A percentile compares a stretch with the other conserved stretches of the same genome.
Conservation (phyloP, 163 green algal species). For the Scenedesmus sp. region DNA sequence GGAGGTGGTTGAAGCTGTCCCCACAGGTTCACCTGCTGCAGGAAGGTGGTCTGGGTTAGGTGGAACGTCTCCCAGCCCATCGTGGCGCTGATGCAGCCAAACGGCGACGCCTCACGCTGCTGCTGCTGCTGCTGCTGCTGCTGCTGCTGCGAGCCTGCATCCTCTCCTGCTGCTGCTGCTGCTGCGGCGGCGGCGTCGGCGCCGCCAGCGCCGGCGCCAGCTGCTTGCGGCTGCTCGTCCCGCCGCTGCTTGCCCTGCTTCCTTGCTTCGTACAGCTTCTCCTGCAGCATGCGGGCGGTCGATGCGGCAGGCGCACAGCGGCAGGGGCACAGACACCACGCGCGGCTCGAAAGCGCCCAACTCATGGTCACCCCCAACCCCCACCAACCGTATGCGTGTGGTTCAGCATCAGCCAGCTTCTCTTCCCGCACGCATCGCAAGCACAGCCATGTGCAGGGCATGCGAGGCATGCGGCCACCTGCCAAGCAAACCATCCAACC, state of each 20-base stretch:
- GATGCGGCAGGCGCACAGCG: slow-evolving; percentile 33
- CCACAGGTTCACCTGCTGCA: slow-evolving; percentile 32
- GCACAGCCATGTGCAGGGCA: no score
- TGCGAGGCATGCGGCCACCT: no score
- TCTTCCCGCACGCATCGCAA: no score
- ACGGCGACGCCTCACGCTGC: slow-evolving; percentile 72
- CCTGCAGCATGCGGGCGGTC: no score
- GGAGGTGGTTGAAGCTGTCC: no score
- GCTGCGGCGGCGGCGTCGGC: slow-evolving; percentile 53
- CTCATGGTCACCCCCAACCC: no score
- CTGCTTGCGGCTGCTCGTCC: slow-evolving; percentile 28
- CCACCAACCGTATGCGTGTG: no score
- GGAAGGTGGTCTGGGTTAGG: slow-evolving; percentile 58
- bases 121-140: background rate
- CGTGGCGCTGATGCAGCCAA: slow-evolving; percentile 78
- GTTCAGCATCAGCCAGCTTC: no score
- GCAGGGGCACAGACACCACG: no score
- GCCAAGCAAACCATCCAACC: no score
- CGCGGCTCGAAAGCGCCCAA: no score
- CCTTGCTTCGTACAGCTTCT: slow-evolving; percentile 26
- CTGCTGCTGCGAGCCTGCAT: background rate
- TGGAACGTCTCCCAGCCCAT: slow-evolving; percentile 89
- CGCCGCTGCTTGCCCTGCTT: slow-evolving; percentile 54
- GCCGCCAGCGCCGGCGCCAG: background rate
- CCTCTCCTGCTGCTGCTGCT: slow-evolving; percentile 50